Evolutionary conservation across 495 filamentous ascomycete species (phyloP).

Genomic region (Umbilicaria muhlenbergii): DNA sequence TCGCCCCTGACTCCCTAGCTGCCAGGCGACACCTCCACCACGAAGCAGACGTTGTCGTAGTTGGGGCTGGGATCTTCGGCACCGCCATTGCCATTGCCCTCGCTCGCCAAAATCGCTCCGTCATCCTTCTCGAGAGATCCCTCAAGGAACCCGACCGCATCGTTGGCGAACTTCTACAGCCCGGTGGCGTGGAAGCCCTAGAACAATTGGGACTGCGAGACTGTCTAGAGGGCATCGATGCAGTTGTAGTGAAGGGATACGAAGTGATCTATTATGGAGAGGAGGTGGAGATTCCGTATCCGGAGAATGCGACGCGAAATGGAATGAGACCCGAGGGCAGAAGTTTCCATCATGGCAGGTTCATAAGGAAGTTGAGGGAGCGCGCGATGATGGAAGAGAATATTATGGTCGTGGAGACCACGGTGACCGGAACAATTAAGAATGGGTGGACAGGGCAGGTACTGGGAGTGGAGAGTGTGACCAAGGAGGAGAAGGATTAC

Average conservation of each 20-base stretch:
- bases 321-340: constrained; percentile 42
- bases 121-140: constrained; percentile 78
- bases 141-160: constrained; percentile 93
- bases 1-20: constrained; percentile 15
- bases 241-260: constrained; percentile 68
- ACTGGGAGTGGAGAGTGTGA: constrained; percentile 59
- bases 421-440: constrained; percentile 45
- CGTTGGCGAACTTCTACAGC: constrained; percentile 89
- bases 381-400: constrained; percentile 52
- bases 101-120: constrained; percentile 71
- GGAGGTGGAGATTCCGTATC: constrained; percentile 66
- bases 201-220: constrained; percentile 61
- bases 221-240: constrained; percentile 83
- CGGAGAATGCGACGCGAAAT: constrained; percentile 15
- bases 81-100: constrained; percentile 78
- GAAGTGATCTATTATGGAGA: constrained; percentile 71
- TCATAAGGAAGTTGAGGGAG: constrained; percentile 58
- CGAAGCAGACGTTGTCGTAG: constrained; percentile 66
- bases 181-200: constrained; percentile 73
- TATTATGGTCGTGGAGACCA: constrained; percentile 59
- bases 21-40: constrained; percentile 34
- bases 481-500: constrained; percentile 45
- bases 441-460: constrained; percentile 43
- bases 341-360: constrained; percentile 72
- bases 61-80: constrained; percentile 81